These are phyloP conservation scores for Pestalotiopsis sp. DNA, from an alignment of 2,329 filamentous ascomycete genomes.

Conservation along the genomic window DNA sequence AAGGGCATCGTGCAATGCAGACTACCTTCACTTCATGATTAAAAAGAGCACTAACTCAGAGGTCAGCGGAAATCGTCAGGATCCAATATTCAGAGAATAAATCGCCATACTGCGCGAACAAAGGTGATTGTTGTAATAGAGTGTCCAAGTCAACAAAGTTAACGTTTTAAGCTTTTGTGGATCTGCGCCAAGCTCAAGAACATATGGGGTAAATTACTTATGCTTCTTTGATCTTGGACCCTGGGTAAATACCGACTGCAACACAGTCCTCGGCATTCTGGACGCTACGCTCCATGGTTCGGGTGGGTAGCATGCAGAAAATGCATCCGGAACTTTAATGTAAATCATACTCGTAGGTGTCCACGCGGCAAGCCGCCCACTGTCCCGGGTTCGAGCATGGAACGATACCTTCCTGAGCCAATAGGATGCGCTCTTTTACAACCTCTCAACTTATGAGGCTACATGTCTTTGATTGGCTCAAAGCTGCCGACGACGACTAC, in stretches of 20 bases:
- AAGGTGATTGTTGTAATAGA: background rate
- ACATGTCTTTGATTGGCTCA: background rate
- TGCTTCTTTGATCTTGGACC: background rate
- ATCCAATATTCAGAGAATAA: background rate
- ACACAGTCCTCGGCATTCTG: background rate
- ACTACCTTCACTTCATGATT: background rate
- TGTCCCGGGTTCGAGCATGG: background rate
- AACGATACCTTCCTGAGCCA: background rate
- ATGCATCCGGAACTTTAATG: background rate
- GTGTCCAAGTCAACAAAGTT: background rate
- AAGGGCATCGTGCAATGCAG: background rate
- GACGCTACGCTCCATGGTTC: background rate
- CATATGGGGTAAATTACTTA: background rate
- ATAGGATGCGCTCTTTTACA: background rate
- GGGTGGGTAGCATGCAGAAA: background rate
- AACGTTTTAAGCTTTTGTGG: background rate
- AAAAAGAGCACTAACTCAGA: background rate
- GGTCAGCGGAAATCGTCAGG: background rate
- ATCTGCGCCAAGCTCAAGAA: background rate
- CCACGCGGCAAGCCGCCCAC: background rate
- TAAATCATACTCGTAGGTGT: background rate
- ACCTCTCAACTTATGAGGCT: background rate
- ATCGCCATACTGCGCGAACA: background rate
- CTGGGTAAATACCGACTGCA: background rate
- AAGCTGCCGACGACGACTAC: background rate